phyloP scores from a whole-genome alignment of 257 asterid species.

The Fraxinus excelsior region DNA sequence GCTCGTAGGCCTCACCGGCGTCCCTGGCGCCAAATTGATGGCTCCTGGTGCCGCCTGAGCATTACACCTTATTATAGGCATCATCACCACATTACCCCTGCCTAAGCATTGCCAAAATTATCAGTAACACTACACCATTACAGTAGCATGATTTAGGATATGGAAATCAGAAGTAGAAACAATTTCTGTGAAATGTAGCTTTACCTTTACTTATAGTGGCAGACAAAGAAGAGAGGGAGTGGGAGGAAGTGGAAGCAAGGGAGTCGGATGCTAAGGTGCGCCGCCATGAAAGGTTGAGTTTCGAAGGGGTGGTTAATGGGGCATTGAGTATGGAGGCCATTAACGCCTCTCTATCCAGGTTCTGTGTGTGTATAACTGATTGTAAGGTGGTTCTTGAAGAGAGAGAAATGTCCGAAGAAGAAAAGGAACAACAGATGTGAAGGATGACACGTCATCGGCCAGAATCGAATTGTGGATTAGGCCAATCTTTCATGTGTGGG shows the following conservation, averaged over 20 bases:
- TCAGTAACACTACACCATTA: not conserved
- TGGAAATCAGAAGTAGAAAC: not conserved
- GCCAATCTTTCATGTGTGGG: not conserved
- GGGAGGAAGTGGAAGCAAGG: slow-evolving; percentile 34
- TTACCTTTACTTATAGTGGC: slow-evolving; percentile 36
- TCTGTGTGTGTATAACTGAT: not conserved
- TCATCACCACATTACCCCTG: slow-evolving; percentile 35
- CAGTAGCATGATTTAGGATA: not conserved
- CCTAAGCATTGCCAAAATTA: slow-evolving; percentile 30
- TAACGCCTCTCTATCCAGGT: slow-evolving; percentile 25
- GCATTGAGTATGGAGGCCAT: slow-evolving; percentile 60
- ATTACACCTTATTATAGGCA: slow-evolving; percentile 43
- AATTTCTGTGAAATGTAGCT: not conserved
- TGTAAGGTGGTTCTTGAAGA: slow-evolving; percentile 8
- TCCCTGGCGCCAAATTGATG: slow-evolving; percentile 84
- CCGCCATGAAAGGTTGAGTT: slow-evolving; percentile 49
- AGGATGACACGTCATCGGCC: slow-evolving; percentile 61
- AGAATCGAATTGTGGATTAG: slow-evolving; percentile 12
- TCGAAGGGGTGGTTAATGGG: slow-evolving; percentile 38
- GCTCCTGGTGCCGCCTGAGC: slow-evolving; percentile 54
- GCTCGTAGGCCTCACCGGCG: slow-evolving; percentile 88
- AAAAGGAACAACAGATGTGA: slow-evolving; percentile 45
- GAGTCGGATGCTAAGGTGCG: slow-evolving; percentile 41
- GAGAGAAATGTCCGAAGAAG: not conserved
- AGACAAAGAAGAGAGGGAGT: slow-evolving; percentile 24